Percentiles rank a stretch among this genome's conserved stretches.
Conservation (phyloP, 2,329 filamentous ascomycete species). For the Apiospora phragmitis region DNA sequence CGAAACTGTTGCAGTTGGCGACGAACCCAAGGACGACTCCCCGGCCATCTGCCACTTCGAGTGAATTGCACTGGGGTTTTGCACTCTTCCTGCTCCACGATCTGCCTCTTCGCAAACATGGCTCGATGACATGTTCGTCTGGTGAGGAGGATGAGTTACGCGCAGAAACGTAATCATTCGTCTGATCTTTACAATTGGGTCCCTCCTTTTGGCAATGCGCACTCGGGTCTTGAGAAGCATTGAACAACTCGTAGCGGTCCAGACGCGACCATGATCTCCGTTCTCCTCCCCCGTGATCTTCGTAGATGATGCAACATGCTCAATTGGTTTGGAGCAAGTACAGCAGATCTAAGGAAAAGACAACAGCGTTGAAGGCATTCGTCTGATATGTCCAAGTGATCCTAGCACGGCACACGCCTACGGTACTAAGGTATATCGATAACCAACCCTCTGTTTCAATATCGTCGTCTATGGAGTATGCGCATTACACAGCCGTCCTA, state of each 20-base stretch:
- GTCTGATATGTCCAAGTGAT: too few species aligned
- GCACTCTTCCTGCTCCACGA: background rate
- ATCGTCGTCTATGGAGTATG: background rate
- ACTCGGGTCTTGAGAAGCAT: background rate
- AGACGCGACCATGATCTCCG: background rate
- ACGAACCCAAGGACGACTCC: background rate
- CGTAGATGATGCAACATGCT: background rate
- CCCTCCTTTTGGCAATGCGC: background rate
- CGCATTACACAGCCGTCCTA: background rate
- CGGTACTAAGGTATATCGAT: background rate
- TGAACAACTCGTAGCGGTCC: background rate
- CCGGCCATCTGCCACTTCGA: background rate
- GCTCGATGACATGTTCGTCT: background rate
- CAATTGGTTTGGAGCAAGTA: background rate
- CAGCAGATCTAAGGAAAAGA: background rate
- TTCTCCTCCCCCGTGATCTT: background rate
- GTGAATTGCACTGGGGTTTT: background rate
- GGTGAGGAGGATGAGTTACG: background rate
- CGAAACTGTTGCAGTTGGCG: slow-evolving; percentile 2
- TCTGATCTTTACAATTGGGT: background rate
- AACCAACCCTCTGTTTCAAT: background rate
- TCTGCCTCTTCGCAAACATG: background rate
- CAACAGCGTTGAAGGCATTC: background rate
- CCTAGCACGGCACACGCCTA: too few species aligned
- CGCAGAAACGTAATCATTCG: background rate